Conservation (phyloP, 2,329 filamentous ascomycete genomes). For the Aspergillaceae sp. region DNA sequence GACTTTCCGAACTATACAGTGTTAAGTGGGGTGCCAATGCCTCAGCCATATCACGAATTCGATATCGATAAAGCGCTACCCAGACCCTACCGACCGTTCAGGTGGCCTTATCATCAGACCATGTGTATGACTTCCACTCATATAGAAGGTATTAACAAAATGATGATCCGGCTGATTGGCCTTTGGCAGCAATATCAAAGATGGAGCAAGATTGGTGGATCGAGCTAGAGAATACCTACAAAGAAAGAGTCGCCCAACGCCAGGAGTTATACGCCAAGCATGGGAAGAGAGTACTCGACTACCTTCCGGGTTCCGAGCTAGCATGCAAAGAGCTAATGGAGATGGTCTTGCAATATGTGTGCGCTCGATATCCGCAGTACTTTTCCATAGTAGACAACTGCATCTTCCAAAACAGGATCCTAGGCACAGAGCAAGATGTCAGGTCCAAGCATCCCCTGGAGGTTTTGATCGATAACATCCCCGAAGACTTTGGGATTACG, state of each 20-base stretch:
- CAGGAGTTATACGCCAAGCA: conserved; percentile 56
- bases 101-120: conserved; percentile 82
- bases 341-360: conserved; percentile 73
- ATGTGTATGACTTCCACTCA: conserved; percentile 58
- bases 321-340: conserved; percentile 84
- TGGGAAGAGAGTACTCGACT: conserved; percentile 56
- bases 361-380: conserved; percentile 64
- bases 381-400: conserved; percentile 53
- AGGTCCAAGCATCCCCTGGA: conserved; percentile 55
- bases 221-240: conserved; percentile 72
- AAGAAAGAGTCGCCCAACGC: conserved; percentile 58
- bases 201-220: conserved; percentile 80
- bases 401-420: conserved; percentile 59
- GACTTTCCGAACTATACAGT: conserved; percentile 71
- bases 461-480: conserved; percentile 66
- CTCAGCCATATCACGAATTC: conserved; percentile 55
- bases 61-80: conserved; percentile 59
- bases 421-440: conserved; percentile 56
- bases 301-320: conserved; percentile 65
- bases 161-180: not conserved
- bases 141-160: not conserved
- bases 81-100: conserved; percentile 69
- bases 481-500: conserved; percentile 76
- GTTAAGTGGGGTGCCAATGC: conserved; percentile 65
- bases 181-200: conserved; percentile 58